Base-by-base conservation (phyloP, 2,329 filamentous ascomycete species). In the Diaporthe vaccinii region DNA sequence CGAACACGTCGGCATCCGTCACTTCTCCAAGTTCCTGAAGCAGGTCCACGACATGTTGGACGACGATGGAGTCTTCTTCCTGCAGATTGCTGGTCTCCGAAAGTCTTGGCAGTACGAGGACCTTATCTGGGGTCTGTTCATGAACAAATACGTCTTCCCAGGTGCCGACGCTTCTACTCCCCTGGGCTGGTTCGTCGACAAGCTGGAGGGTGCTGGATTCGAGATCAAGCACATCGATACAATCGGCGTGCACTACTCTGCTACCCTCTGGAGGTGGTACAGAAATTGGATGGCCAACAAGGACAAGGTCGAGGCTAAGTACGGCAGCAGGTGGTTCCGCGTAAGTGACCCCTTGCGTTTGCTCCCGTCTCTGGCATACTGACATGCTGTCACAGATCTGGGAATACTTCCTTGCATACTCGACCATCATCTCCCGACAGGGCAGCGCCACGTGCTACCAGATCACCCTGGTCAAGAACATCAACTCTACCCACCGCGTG, bases 141-240 rank as follows among this genome's bases (percentile, higher is more conserved):
- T 98, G 95, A 98, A 98, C 93, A 98, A 98, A 89, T 98, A 98
- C 86, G 90, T 98, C 84, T 98, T 98, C 91, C 97, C 96, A 46
- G 97, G 97, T 83, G 97, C 97, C 70, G 97, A 98, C 83, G 97
- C 97, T 71, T 98, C 95, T 58, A 98, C 95, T 75, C 97, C 97
- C 70, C 92, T 99, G 67, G 95, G 95, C 79, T 97, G 93, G 86
- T 95, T 97, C 81, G 89, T 98, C 80, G 92, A 95, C 84, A 92
- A 92, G 82, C 91, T 98, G 28, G 97, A 99, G 87, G 92, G 90
- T 74, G 93, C 94, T 78, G 95, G 95, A 51, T 97, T 95, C 81
- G 97, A 98, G 86, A 88, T 98, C 84, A 98, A 98, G 92, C 88
- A 89, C 79, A 87, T 98, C 78, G 97, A 99, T 84, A 98, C 96